A percentile compares a stretch with the other conserved stretches of the same genome.
These are phyloP conservation scores for Zygnema cylindricum DNA, from an alignment of 139 green algal species.

Conservation along the genomic window DNA sequence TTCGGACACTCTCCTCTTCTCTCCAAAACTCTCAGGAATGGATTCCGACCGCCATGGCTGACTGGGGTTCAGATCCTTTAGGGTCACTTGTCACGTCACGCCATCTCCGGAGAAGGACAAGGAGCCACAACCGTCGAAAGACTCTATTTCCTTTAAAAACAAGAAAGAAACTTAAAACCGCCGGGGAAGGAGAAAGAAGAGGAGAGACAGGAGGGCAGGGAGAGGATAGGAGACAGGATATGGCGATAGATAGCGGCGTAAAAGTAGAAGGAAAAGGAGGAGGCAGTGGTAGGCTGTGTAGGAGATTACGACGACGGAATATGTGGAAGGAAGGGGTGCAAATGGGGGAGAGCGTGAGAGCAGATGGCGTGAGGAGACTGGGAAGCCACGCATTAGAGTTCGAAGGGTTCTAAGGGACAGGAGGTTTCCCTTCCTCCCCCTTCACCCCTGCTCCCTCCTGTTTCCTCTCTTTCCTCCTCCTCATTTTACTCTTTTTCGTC, in stretches of 20 bases:
- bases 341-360: background rate
- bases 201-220: background rate
- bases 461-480: too few relatives aligned
- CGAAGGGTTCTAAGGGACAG: too few relatives aligned
- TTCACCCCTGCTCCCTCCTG: too few relatives aligned
- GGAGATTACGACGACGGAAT: background rate
- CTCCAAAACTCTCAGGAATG: background rate
- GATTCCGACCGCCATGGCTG: background rate
- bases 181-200: background rate
- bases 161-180: background rate
- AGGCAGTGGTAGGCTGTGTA: background rate
- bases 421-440: too few relatives aligned
- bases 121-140: constrained; percentile 26
- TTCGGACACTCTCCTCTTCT: background rate
- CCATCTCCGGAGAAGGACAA: constrained; percentile 30
- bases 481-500: too few relatives aligned
- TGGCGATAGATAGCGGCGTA: too few relatives aligned
- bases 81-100: background rate
- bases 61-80: background rate
- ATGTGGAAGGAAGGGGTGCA: background rate
- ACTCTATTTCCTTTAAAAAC: constrained; percentile 5
- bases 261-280: background rate
- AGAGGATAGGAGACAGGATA: too few relatives aligned
- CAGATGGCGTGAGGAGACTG: background rate
- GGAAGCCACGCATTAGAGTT: constrained; percentile 9